These are phyloP conservation scores for Aspergillus oerlinghausenensis DNA, from an alignment of 2,329 filamentous ascomycete genomes.

Conservation along the genomic window DNA sequence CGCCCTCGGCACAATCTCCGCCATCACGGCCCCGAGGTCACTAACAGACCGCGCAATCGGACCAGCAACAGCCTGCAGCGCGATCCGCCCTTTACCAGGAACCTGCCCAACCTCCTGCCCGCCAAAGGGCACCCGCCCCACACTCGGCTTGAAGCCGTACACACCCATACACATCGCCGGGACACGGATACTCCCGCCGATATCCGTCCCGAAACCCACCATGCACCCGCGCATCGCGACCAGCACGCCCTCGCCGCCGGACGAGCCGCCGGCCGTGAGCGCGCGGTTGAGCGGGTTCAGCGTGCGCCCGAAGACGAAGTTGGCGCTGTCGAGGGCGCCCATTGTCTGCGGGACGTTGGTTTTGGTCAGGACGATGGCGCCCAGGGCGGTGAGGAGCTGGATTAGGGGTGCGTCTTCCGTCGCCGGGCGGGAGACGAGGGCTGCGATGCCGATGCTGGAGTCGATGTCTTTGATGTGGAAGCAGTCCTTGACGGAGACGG, in stretches of 20 bases:
- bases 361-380: slow-evolving; percentile 65
- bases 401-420: slow-evolving; percentile 54
- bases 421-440: slow-evolving; percentile 57
- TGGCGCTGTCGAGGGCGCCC: slow-evolving; percentile 53
- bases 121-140: slow-evolving; percentile 47
- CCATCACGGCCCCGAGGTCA: slow-evolving; percentile 47
- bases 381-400: slow-evolving; percentile 53
- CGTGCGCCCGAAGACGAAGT: slow-evolving; percentile 58
- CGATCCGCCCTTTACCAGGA: slow-evolving; percentile 45
- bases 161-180: slow-evolving; percentile 50
- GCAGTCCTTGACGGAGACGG: slow-evolving; percentile 50
- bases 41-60: slow-evolving; percentile 37
- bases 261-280: slow-evolving; percentile 60
- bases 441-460: slow-evolving; percentile 54
- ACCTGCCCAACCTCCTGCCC: slow-evolving; percentile 47
- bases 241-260: slow-evolving; percentile 61
- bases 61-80: slow-evolving; percentile 47
- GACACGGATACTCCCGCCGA: slow-evolving; percentile 46
- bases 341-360: slow-evolving; percentile 63
- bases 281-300: slow-evolving; percentile 60
- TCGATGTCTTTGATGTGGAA: slow-evolving; percentile 47
- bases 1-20: slow-evolving; percentile 48
- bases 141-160: slow-evolving; percentile 49
- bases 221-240: slow-evolving; percentile 55
- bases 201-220: slow-evolving; percentile 60